Base-by-base conservation (phyloP, 495 filamentous ascomycete genomes). In the Neurospora sp. region DNA sequence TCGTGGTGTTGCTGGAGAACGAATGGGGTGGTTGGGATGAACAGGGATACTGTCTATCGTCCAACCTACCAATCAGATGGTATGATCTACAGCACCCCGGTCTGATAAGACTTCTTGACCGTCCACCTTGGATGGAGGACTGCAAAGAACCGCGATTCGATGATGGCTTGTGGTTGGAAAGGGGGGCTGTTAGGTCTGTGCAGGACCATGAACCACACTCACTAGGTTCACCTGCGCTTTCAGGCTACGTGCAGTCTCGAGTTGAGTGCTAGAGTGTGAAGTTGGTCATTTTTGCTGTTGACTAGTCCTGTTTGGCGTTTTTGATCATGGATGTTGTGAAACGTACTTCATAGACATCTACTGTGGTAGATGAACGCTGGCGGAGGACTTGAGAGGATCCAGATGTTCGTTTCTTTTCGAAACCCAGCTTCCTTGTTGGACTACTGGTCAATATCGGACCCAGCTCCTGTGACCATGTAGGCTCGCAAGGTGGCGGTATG, bases 81-180 rank as follows among this genome's bases (percentile, higher is more conserved):
- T 27, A 59, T 4, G 48, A 10, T 27, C 10, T 59, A 59, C 16
- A 31, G 22, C 48, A 59, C n/a, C 10, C 48, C 22, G 10, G 48
- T 59, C 5, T 72, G 74, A 77, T 76, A 76, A 76, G 71, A 59
- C 22, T 69, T 35, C 71, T 42, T 61, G 70, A 44, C 45, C 27
- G 16, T 68, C 68, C 61, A 42, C 61, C 40, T 45, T 40, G 69
- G 59, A 75, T 69, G 73, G 76, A 75, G 75, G 76, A 70, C 73
- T 53, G 73, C 35, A n/a, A 53, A 69, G 12, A 22, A 39, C 70
- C 35, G 44, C 41, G 69, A 76, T 75, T 74, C 68, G 69, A 65
- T 38, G 40, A 72, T 31, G 44, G 41, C 12, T 9, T 37, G 4
- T 31, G 65, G 27, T n/a, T 37, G 41, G 40, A 40, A 68, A 70